Base-by-base conservation (phyloP, 371 early-diverging fungal genomes). In the Rhizopus delemar region DNA sequence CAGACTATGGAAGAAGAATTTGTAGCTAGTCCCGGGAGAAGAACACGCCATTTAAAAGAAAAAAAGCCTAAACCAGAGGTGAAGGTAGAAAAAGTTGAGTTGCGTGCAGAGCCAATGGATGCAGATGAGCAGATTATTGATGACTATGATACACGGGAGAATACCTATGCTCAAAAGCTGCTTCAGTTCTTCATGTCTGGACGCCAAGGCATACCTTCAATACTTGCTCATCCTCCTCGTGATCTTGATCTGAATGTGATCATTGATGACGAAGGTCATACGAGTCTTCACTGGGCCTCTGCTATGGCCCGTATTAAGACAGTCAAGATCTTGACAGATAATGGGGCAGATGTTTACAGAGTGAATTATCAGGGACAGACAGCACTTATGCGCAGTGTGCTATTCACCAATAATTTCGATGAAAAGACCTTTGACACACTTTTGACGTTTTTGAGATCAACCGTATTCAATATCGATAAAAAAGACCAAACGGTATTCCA, bases 261-360 rank as follows among this genome's bases (percentile, higher is more conserved):
- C 15, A 91, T 98, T 39, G 97, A 98, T 56, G 96, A 93, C 43
- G 91, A 92, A 49, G 97, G 97, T 2, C 95, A 98, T 63, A 92
- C 96, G 0, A 84, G 95, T 5, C 73, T 96, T 12, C 99, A 98
- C 63, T 98, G 97, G 97, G 96, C 98, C 0, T 92, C 95, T 7
- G 93, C 97, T 6, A 84, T 97, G 65, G 97, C 90, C 0, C 81
- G 91, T 16, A 81, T 92, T 33, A 78, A 86, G 39, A 79, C 93
- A 7, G 84, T 96, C 33, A 79, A 86, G 38, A 64, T 89, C 8
- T 70, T 97, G 46, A 70, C 97, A 5, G 75, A 84, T 22, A 85
- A 85, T 43, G 91, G 91, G 0, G 93, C 93, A 3, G 89, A 93
- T 57, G 69, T 87, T 5, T 80, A 81, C 51, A 68, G 82, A 34